Evolutionary conservation across 73 alveolate genomes (phyloP).

Genomic region (Paramecium pentaurelia): DNA sequence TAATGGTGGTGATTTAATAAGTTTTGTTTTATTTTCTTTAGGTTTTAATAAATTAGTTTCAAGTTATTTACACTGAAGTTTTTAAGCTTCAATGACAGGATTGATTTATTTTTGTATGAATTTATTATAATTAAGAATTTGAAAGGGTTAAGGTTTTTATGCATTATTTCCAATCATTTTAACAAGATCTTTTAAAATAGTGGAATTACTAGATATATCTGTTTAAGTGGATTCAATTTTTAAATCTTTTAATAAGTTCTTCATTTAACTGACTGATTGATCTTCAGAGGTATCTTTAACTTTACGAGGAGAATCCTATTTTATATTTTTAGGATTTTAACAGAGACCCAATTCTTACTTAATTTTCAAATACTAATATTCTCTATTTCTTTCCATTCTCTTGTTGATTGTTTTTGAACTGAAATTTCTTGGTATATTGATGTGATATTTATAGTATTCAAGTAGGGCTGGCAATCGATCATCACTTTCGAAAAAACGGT

Average conservation of each 20-base stretch:
- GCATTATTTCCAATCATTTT: neutral
- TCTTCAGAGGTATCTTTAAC: constrained; percentile 16
- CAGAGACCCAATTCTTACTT: neutral
- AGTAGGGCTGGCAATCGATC: constrained; percentile 22
- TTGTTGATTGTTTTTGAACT: neutral
- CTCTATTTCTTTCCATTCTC: neutral
- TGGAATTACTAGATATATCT: neutral
- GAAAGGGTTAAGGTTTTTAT: neutral
- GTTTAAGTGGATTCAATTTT: constrained; percentile 43
- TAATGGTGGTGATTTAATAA: neutral
- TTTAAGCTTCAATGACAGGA: neutral
- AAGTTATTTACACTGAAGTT: neutral
- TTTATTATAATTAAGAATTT: neutral
- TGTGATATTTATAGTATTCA: constrained; percentile 33
- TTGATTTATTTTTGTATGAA: neutral
- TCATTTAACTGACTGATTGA: constrained; percentile 30
- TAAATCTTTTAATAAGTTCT: constrained; percentile 14
- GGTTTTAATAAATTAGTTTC: neutral
- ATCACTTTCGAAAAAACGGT: neutral
- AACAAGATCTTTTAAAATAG: constrained; percentile 15
- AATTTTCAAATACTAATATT: neutral
- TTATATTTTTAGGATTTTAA: neutral
- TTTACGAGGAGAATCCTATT: neutral
- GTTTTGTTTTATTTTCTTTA: neutral
- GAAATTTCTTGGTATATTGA: constrained; percentile 12